Evolutionary conservation across 768 basidiomycete genomes (phyloP).

Genomic region (Paxillus involutus): DNA sequence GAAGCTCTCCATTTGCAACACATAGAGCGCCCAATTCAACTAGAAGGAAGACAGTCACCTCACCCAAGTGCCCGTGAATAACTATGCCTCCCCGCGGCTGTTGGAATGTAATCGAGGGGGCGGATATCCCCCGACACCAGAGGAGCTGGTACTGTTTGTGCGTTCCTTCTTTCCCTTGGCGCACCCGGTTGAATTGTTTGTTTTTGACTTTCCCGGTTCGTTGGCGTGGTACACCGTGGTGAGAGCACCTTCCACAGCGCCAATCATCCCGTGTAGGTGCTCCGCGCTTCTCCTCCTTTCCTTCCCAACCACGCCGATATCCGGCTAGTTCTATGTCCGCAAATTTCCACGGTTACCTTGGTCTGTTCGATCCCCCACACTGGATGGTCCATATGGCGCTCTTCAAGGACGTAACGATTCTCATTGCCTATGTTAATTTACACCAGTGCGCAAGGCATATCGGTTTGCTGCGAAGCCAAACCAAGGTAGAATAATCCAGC

Average conservation of each 20-base stretch:
- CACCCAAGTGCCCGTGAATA: no score
- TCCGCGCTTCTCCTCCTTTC: not conserved
- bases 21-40: no score
- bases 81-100: no score
- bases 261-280: not conserved
- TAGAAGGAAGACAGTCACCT: no score
- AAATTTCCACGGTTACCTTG: not conserved
- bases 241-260: not conserved
- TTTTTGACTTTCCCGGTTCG: not conserved
- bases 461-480: not conserved
- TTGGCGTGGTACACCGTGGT: not conserved
- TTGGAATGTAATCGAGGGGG: no score
- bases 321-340: not conserved
- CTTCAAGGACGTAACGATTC: conserved; percentile 4
- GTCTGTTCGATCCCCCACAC: conserved; percentile 12
- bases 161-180: no score
- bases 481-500: conserved; percentile 1
- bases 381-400: conserved; percentile 23
- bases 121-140: no score
- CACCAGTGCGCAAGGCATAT: not conserved
- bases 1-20: no score
- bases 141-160: no score
- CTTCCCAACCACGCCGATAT: not conserved
- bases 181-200: not conserved
- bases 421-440: conserved; percentile 6